Evolutionary conservation across 2,329 filamentous ascomycete species (phyloP).

Genomic region (Diaporthe sp.): DNA sequence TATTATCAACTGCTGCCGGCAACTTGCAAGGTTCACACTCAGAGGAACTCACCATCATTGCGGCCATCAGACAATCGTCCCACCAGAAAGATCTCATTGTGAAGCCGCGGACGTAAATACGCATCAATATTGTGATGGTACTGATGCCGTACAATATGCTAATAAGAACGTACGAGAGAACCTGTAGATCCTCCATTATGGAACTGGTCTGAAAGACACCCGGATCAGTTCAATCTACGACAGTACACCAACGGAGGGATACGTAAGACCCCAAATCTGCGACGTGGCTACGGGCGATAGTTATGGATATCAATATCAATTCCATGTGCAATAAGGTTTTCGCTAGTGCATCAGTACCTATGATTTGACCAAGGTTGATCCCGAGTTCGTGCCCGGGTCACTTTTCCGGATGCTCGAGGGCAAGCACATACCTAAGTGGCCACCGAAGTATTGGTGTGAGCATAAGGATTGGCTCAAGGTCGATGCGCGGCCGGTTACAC

Average conservation of each 20-base stretch:
- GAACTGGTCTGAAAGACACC: neutral
- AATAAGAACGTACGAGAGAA: conserved; percentile 4
- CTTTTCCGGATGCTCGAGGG: neutral
- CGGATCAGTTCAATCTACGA: neutral
- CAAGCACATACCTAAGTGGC: neutral
- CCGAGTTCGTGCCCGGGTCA: neutral
- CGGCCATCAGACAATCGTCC: conserved; percentile 4
- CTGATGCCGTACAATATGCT: neutral
- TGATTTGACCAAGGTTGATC: neutral
- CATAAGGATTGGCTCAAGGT: neutral
- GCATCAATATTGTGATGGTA: conserved; percentile 13
- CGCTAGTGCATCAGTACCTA: too few relatives aligned
- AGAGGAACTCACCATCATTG: neutral
- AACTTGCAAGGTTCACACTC: neutral
- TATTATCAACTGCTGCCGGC: neutral
- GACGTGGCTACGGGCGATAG: neutral
- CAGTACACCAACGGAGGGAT: neutral
- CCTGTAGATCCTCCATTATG: neutral
- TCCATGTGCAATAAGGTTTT: too few relatives aligned
- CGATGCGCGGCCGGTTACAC: neutral
- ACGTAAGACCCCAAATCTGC: neutral
- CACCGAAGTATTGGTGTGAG: neutral
- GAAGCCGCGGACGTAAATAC: conserved; percentile 1
- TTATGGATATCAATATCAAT: neutral
- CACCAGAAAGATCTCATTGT: conserved; percentile 7